Percentiles rank a stretch among this genome's conserved stretches.
phyloP scores from a whole-genome alignment of 2,329 filamentous ascomycete genomes.

The Teratosphaeriaceae sp. region DNA sequence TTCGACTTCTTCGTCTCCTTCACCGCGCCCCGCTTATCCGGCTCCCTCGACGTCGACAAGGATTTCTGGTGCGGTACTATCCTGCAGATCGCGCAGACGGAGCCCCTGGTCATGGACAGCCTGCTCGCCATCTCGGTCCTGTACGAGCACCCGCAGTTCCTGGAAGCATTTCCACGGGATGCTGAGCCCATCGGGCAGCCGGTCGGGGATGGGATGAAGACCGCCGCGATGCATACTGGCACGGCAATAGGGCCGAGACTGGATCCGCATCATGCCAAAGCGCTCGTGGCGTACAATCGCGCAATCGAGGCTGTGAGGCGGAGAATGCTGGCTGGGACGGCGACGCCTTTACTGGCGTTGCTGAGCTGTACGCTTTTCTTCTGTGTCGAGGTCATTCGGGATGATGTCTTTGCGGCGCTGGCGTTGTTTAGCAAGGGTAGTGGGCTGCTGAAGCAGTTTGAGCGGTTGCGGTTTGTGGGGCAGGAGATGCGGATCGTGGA shows the following conservation, averaged over 20 bases:
- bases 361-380: conserved; percentile 23
- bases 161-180: conserved; percentile 9
- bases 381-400: conserved; percentile 21
- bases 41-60: conserved; percentile 15
- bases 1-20: conserved; percentile 18
- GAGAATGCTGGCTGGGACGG: conserved; percentile 8
- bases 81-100: conserved; percentile 19
- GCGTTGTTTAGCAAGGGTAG: conserved; percentile 17
- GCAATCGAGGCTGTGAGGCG: conserved; percentile 15
- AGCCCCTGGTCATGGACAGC: conserved; percentile 16
- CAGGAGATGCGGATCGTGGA: conserved; percentile 5
- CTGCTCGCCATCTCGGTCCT: conserved; percentile 18
- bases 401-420: conserved; percentile 17
- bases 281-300: conserved; percentile 20
- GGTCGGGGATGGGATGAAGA: conserved; percentile 1
- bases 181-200: background rate
- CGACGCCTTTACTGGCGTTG: conserved; percentile 15
- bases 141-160: conserved; percentile 18
- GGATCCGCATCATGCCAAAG: conserved; percentile 11
- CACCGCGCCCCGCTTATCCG: conserved; percentile 17
- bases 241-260: background rate
- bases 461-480: background rate
- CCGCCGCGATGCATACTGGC: background rate
- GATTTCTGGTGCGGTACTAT: conserved; percentile 23
- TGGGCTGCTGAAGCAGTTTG: conserved; percentile 12